Conservation (phyloP, 176 grass and related monocot species). For the Oryza australiensis region DNA sequence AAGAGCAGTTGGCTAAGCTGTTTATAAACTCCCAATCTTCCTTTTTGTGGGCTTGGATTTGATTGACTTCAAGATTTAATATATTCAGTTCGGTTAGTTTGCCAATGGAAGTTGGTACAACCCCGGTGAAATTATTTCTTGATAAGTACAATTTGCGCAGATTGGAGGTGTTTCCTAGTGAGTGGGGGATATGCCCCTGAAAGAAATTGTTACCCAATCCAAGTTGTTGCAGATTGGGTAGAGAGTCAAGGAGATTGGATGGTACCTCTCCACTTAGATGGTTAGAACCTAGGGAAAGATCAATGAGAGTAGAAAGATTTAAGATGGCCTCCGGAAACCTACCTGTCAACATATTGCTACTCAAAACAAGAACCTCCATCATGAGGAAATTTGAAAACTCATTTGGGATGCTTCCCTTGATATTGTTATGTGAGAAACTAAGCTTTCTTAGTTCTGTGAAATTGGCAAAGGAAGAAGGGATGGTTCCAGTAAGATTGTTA, state of each 20-base stretch:
- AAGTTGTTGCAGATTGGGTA: background rate
- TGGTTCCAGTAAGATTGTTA: slow-evolving; percentile 32
- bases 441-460: background rate
- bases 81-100: background rate
- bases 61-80: slow-evolving; percentile 1
- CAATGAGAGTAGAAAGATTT: slow-evolving; percentile 19
- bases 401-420: slow-evolving; percentile 24
- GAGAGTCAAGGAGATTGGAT: background rate
- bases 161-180: slow-evolving; percentile 13
- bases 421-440: background rate
- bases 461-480: slow-evolving; percentile 27
- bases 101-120: slow-evolving; percentile 13
- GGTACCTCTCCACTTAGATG: slow-evolving; percentile 8
- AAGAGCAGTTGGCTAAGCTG: slow-evolving; percentile 26
- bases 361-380: background rate
- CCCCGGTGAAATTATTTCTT: slow-evolving; percentile 13
- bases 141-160: background rate
- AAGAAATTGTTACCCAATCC: background rate
- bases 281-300: background rate
- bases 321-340: background rate
- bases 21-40: slow-evolving; percentile 36
- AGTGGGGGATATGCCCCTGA: background rate
- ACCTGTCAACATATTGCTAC: background rate
- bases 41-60: background rate
- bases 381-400: background rate